Percentiles rank a stretch among this genome's conserved stretches.
Conservation (phyloP, 352 stramenopile species). For the Thalassiosira oceanica region DNA sequence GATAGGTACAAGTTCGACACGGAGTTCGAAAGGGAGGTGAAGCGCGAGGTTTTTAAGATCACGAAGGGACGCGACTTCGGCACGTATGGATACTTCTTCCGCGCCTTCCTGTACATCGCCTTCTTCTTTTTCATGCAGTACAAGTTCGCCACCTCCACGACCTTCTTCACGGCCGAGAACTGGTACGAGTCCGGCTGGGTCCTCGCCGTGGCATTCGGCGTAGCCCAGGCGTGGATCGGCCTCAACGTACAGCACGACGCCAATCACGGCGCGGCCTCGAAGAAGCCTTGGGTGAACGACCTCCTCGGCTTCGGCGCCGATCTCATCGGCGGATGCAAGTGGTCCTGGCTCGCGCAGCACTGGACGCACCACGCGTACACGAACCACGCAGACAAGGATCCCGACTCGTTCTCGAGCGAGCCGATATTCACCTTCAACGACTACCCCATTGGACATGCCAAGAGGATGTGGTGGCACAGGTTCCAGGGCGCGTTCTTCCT, state of each 20-base stretch:
- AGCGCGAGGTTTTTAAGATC: slow-evolving; percentile 81
- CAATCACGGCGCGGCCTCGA: slow-evolving; percentile 85
- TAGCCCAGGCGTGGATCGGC: slow-evolving; percentile 76
- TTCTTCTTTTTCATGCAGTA: slow-evolving; percentile 75
- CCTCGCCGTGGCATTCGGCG: slow-evolving; percentile 69
- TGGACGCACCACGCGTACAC: slow-evolving; percentile 81
- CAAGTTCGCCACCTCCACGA: slow-evolving; percentile 56
- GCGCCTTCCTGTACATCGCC: slow-evolving; percentile 67
- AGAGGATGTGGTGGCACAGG: slow-evolving; percentile 58
- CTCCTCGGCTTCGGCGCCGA: slow-evolving; percentile 77
- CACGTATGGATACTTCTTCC: slow-evolving; percentile 67
- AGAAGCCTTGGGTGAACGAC: slow-evolving; percentile 78
- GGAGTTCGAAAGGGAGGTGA: slow-evolving; percentile 77
- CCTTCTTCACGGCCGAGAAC: slow-evolving; percentile 34
- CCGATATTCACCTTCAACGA: slow-evolving; percentile 79
- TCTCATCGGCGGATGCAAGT: slow-evolving; percentile 83
- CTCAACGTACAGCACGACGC: slow-evolving; percentile 87
- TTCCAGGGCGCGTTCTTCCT: slow-evolving; percentile 78
- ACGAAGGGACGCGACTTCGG: slow-evolving; percentile 77
- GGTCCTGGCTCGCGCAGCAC: slow-evolving; percentile 85
- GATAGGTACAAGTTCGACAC: slow-evolving; percentile 78
- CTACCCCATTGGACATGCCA: slow-evolving; percentile 68
- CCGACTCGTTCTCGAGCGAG: slow-evolving; percentile 76
- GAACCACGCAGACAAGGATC: slow-evolving; percentile 75
- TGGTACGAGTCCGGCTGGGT: slow-evolving; percentile 33